Evolutionary conservation across 1,139 yeast species (phyloP).

Genomic region (Pneumocystis carinii): DNA sequence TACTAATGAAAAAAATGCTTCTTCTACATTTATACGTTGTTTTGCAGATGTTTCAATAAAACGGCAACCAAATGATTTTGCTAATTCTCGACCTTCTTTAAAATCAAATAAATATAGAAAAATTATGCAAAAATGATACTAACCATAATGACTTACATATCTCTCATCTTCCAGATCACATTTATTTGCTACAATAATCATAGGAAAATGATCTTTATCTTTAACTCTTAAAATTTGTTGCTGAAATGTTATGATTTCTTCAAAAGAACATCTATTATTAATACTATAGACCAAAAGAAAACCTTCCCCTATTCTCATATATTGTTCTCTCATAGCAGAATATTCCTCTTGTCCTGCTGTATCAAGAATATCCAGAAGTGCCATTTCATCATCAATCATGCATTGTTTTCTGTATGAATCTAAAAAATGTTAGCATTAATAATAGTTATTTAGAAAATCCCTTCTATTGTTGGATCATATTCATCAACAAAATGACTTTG

Average conservation of each 20-base stretch:
- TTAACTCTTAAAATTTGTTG: slow-evolving; percentile 80
- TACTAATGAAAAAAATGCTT: slow-evolving; percentile 67
- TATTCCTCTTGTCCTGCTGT: slow-evolving; percentile 36
- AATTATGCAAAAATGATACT: slow-evolving; percentile 30
- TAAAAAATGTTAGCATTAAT: neutral
- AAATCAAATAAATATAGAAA: slow-evolving; percentile 36
- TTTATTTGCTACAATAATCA: slow-evolving; percentile 32
- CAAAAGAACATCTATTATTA: slow-evolving; percentile 62
- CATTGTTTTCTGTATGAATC: slow-evolving; percentile 31
- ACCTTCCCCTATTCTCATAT: slow-evolving; percentile 33
- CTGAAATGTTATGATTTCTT: slow-evolving; percentile 61
- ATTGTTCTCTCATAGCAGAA: slow-evolving; percentile 51
- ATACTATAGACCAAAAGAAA: slow-evolving; percentile 55
- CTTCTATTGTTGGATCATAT: slow-evolving; percentile 22
- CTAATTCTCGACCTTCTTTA: slow-evolving; percentile 67
- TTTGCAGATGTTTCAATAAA: slow-evolving; percentile 91
- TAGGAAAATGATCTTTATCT: slow-evolving; percentile 33
- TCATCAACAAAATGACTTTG: slow-evolving; percentile 65
- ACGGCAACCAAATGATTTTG: slow-evolving; percentile 54
- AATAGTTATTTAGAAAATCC: slow-evolving; percentile 4
- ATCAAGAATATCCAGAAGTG: slow-evolving; percentile 31
- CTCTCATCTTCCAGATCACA: slow-evolving; percentile 67
- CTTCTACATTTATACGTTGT: slow-evolving; percentile 85
- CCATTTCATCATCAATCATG: slow-evolving; percentile 26
- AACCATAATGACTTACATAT: slow-evolving; percentile 21